Percentiles rank a stretch among this genome's conserved stretches.
Evolutionary conservation across 2,329 filamentous ascomycete species (phyloP).

Genomic region (Xylaria sp.): DNA sequence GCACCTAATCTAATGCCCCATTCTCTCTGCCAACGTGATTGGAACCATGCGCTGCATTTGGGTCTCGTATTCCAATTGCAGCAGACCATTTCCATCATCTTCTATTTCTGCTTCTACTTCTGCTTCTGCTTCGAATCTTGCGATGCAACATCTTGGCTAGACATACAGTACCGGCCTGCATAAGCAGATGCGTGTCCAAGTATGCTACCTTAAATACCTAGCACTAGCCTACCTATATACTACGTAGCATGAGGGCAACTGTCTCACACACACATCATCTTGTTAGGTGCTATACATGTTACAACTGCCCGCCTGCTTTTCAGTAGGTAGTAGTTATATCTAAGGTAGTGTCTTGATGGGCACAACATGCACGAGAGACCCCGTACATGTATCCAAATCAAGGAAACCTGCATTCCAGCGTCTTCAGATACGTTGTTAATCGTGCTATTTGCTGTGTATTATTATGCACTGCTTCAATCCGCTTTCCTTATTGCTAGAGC

Average conservation of each 20-base stretch:
- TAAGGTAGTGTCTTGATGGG: too few relatives aligned
- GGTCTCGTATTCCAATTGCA: not conserved
- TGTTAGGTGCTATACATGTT: too few relatives aligned
- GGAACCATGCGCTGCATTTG: not conserved
- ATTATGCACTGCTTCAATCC: slow-evolving; percentile 29
- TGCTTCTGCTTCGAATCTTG: not conserved
- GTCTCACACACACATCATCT: too few relatives aligned
- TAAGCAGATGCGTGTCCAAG: not conserved
- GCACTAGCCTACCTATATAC: too few relatives aligned
- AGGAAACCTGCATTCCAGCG: not conserved
- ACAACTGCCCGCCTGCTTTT: too few relatives aligned
- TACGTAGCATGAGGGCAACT: too few relatives aligned
- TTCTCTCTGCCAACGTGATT: too few relatives aligned
- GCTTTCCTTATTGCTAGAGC: slow-evolving; percentile 36
- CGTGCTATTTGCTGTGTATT: slow-evolving; percentile 25
- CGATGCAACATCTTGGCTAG: slow-evolving; percentile 17
- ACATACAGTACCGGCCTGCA: not conserved
- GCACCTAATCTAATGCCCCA: too few relatives aligned
- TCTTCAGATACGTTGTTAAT: not conserved
- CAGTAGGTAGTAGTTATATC: too few relatives aligned
- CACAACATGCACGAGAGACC: not conserved
- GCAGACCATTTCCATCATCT: not conserved
- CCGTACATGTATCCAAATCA: not conserved
- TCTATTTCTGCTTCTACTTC: not conserved
- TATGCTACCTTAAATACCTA: too few relatives aligned